phyloP scores from a whole-genome alignment of 805 yeast species.

The Grigorovia jiainica region DNA sequence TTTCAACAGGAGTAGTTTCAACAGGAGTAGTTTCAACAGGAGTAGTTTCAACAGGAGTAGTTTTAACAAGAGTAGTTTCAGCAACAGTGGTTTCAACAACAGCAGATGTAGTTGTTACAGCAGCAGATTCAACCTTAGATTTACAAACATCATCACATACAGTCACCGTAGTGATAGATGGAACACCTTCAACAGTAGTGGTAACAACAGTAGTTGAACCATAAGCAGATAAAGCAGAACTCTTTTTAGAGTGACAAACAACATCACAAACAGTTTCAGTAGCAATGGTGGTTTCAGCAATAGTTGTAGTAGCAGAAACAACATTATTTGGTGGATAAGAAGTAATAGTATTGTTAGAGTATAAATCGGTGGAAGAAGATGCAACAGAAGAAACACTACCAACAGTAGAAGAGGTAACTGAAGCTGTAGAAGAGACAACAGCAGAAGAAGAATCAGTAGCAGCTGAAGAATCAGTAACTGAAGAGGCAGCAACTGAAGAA shows the following conservation, averaged over 20 bases:
- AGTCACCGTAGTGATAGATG: constrained; percentile 14
- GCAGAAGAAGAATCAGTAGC: neutral
- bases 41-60: constrained; percentile 3
- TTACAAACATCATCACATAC: constrained; percentile 29
- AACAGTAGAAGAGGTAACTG: neutral
- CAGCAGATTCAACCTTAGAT: constrained; percentile 12
- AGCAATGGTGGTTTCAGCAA: neutral
- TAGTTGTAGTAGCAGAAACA: no score
- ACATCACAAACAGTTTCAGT: neutral
- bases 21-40: neutral
- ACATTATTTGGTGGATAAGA: constrained; percentile 3
- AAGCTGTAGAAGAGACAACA: neutral
- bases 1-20: neutral
- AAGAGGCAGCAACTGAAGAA: no score
- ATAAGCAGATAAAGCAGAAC: constrained; percentile 12
- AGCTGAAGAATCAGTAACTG: neutral
- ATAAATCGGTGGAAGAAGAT: no score
- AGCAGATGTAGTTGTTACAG: neutral
- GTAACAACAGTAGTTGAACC: constrained; percentile 16
- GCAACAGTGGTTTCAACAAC: no score
- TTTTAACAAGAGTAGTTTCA: no score
- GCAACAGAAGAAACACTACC: neutral
- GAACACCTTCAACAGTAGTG: constrained; percentile 12
- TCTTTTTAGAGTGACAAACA: neutral
- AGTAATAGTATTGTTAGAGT: constrained; percentile 3